Percentiles rank a stretch among this genome's conserved stretches.
These are phyloP conservation scores for Sphaerostilbella broomeana DNA, from an alignment of 2,329 filamentous ascomycete species.

Conservation along the genomic window DNA sequence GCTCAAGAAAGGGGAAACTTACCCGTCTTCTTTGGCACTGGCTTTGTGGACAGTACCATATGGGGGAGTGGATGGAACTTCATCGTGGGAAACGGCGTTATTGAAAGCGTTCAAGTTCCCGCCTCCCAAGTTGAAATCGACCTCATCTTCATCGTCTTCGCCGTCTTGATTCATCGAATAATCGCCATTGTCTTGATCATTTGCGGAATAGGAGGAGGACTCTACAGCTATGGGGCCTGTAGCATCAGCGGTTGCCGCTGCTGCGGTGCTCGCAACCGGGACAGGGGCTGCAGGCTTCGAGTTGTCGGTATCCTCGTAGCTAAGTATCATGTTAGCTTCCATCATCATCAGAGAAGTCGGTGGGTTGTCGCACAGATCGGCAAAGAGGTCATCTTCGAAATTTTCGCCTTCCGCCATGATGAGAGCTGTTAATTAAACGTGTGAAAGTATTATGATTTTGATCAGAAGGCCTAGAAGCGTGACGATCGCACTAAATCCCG, in stretches of 20 bases:
- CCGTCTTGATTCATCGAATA: slow-evolving; percentile 38
- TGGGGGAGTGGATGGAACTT: slow-evolving; percentile 25
- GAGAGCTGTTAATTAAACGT: no score
- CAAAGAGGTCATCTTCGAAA: slow-evolving; percentile 90
- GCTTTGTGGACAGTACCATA: slow-evolving; percentile 44
- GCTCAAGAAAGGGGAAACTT: slow-evolving; percentile 23
- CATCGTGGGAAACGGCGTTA: slow-evolving; percentile 23
- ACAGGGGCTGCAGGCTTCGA: slow-evolving; percentile 30
- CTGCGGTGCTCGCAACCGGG: slow-evolving; percentile 2
- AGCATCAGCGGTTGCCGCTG: slow-evolving; percentile 12
- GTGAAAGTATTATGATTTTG: no score
- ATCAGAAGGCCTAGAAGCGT: no score
- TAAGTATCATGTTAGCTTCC: slow-evolving; percentile 24
- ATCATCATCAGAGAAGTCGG: not conserved
- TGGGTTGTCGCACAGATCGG: slow-evolving; percentile 68
- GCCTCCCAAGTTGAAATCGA: slow-evolving; percentile 53
- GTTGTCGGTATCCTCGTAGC: slow-evolving; percentile 62
- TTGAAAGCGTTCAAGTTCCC: slow-evolving; percentile 17
- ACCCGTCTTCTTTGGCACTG: slow-evolving; percentile 53
- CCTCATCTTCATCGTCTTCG: slow-evolving; percentile 50
- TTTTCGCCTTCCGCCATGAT: slow-evolving; percentile 74
- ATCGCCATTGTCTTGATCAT: slow-evolving; percentile 21
- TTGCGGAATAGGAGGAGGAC: no score
- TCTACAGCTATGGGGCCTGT: no score
- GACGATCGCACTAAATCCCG: no score